Conservation (phyloP, 805 yeast species). For the Candida krabiensis region DNA sequence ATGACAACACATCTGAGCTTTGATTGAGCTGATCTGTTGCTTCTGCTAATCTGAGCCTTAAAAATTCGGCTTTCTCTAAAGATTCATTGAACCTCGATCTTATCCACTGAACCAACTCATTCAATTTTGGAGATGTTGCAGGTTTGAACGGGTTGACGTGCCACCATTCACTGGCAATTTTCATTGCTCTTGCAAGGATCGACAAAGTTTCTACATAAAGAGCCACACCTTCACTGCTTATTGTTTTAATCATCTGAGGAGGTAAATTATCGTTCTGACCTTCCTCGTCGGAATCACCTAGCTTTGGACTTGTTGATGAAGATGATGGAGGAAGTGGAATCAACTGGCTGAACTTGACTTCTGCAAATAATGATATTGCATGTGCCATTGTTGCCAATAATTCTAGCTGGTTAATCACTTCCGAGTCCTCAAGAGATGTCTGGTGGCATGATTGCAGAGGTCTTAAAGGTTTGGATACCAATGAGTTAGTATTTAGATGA, state of each 20-base stretch:
- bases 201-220: conserved; percentile 83
- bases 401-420: conserved; percentile 55
- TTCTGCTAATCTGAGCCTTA: conserved; percentile 56
- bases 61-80: conserved; percentile 82
- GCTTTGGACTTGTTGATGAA: conserved; percentile 10
- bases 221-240: conserved; percentile 85
- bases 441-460: conserved; percentile 26
- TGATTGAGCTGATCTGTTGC: conserved; percentile 37
- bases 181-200: conserved; percentile 82
- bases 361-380: conserved; percentile 85
- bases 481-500: conserved; percentile 15
- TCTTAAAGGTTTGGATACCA: conserved; percentile 22
- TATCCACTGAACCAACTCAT: conserved; percentile 86
- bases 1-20: conserved; percentile 1
- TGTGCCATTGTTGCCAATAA: conserved; percentile 85
- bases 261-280: conserved; percentile 48
- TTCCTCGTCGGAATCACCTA: conserved; percentile 24
- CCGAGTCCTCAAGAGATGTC: conserved; percentile 31
- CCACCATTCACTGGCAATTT: conserved; percentile 91
- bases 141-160: conserved; percentile 39
- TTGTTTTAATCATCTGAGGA: conserved; percentile 51
- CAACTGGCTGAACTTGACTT: conserved; percentile 83
- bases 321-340: conserved; percentile 69
- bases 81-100: conserved; percentile 86
- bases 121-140: conserved; percentile 45